Percentiles rank a stretch among this genome's conserved stretches.
Evolutionary conservation across 2,329 filamentous ascomycete genomes (phyloP).

Genomic region (Pseudocercospora eumusae): DNA sequence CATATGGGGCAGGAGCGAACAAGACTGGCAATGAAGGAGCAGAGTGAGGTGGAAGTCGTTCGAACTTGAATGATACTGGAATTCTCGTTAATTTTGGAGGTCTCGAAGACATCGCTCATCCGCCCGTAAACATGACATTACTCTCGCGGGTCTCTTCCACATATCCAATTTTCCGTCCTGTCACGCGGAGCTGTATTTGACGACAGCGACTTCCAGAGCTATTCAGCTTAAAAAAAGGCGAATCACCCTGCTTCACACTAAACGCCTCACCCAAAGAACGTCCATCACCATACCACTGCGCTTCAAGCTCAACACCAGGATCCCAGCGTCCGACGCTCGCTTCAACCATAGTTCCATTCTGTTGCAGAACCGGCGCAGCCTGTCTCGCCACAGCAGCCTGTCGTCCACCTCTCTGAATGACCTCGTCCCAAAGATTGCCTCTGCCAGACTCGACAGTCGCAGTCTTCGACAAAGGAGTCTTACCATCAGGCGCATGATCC

Average conservation of each 20-base stretch:
- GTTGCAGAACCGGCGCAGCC: conserved; percentile 31
- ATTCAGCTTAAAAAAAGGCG: conserved; percentile 16
- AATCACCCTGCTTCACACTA: conserved; percentile 32
- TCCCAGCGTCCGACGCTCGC: conserved; percentile 42
- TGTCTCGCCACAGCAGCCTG: conserved; percentile 41
- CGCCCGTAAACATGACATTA: not conserved
- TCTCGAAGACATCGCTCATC: not conserved
- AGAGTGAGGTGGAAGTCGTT: not conserved
- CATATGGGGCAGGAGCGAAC: not conserved
- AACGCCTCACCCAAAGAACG: conserved; percentile 32
- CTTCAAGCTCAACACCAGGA: conserved; percentile 40
- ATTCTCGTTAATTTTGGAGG: not conserved
- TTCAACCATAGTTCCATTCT: not conserved
- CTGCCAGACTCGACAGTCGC: conserved; percentile 30
- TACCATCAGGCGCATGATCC: conserved; percentile 40
- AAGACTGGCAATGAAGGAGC: not conserved
- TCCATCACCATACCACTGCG: conserved; percentile 40
- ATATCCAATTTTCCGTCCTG: conserved; percentile 8
- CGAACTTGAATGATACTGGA: not conserved
- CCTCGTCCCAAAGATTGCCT: conserved; percentile 42
- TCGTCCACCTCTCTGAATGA: conserved; percentile 39
- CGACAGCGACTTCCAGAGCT: not conserved
- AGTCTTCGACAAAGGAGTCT: conserved; percentile 33
- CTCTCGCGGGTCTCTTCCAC: conserved; percentile 12
- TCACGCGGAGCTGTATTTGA: conserved; percentile 8